Evolutionary conservation across 2,329 filamentous ascomycete species (phyloP).

Genomic region (Fusarium domesticum): DNA sequence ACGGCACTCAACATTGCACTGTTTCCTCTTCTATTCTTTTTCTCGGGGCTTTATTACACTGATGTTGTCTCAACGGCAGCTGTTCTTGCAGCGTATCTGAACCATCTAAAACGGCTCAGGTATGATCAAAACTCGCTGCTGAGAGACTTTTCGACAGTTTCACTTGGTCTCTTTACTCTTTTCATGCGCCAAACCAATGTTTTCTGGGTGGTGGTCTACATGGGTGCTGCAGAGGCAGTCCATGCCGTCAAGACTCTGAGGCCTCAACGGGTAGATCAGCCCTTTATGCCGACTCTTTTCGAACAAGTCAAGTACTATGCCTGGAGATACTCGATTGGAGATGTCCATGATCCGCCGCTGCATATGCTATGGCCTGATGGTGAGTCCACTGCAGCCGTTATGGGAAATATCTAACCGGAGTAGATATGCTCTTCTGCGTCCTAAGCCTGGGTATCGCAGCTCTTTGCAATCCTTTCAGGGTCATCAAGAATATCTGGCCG

Average conservation of each 20-base stretch:
- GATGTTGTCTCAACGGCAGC: constrained; percentile 78
- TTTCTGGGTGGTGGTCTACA: constrained; percentile 85
- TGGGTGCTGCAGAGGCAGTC: constrained; percentile 60
- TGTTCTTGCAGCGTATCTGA: constrained; percentile 67
- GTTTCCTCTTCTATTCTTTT: constrained; percentile 93
- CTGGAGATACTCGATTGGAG: constrained; percentile 47
- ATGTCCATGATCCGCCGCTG: constrained; percentile 55
- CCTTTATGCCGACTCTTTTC: constrained; percentile 31
- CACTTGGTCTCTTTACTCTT: constrained; percentile 64
- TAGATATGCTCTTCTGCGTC: constrained; percentile 55
- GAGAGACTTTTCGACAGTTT: constrained; percentile 45
- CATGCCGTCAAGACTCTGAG: constrained; percentile 48
- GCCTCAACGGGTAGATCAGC: constrained; percentile 31
- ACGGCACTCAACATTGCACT: constrained; percentile 75
- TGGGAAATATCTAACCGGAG: constrained; percentile 10
- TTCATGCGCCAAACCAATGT: constrained; percentile 92
- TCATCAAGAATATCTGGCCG: constrained; percentile 53
- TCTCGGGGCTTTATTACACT: constrained; percentile 92
- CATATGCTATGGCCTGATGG: constrained; percentile 49
- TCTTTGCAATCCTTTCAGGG: constrained; percentile 44
- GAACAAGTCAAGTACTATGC: constrained; percentile 39
- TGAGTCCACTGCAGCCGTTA: constrained; percentile 29
- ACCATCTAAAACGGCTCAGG: constrained; percentile 48
- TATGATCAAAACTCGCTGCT: constrained; percentile 30
- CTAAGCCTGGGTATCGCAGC: constrained; percentile 63